Evolutionary conservation across 2,329 filamentous ascomycete genomes (phyloP), one percentile per base, ranked within the genome.

Genomic region (Tothia fuscella): DNA sequence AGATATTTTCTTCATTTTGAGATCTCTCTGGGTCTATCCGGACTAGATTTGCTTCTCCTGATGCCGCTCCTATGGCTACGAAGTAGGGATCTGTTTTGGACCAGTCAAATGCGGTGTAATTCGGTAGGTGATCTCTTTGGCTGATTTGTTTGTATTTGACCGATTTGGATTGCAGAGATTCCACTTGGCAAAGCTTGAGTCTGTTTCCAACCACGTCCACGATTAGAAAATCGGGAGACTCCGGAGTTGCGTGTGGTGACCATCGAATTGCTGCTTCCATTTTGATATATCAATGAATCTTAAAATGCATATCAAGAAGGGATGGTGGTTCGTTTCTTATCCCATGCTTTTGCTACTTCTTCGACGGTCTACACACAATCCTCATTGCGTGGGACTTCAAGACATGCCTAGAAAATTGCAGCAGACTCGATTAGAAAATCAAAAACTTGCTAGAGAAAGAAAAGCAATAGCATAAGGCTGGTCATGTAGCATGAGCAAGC

Each of bases 1-100:
- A 40, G 71, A 79, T 50, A 49, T 54, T 48, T 46, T 63, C 55
- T 53, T 51, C 3, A 50, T 43, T 7, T 3, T 59, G 52, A 10
- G 59, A 56, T 22, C 56, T 54, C 48, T 76, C 73, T 50, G 83
- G 77, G 53, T 86, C 78, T 36, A 91, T 72, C 46, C 78, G 73
- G 43, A 91, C 62, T 16, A 93, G 64, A 48, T 82, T 80, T 48
- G 87, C 81, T 43, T 86, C 76, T 37, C 85, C 85, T 29, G 77
- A 78, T 12, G 77, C 72, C 9, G 82, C 82, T 30, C 85, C 85
- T 21, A 91, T 73, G 17, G 81, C 82, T 30, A 91, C 72, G 6
- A 88, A 66, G 39, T 78, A 76, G 44, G 76, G 70, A 49, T 78
- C 66, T 26, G 63, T 64, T 41, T 71, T 70, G 5, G 74, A 78